Conservation (phyloP, 2,329 filamentous ascomycete genomes). For the Fusarium metavorans region DNA sequence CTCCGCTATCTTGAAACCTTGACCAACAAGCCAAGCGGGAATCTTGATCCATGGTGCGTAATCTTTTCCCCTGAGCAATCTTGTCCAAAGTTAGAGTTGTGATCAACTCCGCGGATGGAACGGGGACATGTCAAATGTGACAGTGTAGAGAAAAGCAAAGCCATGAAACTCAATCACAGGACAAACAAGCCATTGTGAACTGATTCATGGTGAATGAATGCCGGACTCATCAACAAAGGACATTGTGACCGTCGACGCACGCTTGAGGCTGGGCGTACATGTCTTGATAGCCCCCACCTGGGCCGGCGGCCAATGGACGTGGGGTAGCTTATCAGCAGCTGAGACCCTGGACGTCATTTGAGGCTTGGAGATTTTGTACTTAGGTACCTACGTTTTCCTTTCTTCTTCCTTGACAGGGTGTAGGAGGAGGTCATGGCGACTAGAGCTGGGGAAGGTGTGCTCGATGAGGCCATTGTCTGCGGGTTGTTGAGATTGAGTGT, state of each 20-base stretch:
- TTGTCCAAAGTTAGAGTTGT: not conserved
- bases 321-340: constrained; percentile 44
- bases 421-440: not conserved
- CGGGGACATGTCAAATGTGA: not conserved
- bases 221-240: not conserved
- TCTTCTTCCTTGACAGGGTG: constrained; percentile 14
- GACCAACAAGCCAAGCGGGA: not conserved
- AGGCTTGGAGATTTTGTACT: constrained; percentile 6
- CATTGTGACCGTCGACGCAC: constrained; percentile 7
- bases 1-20: not conserved
- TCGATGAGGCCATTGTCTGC: not conserved
- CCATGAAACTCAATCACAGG: not conserved
- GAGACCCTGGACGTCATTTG: constrained; percentile 19
- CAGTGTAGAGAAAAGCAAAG: not conserved
- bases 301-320: constrained; percentile 38
- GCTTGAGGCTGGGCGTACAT: constrained; percentile 25
- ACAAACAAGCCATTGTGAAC: not conserved
- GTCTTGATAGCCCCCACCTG: constrained; percentile 39
- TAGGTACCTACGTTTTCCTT: constrained; percentile 12
- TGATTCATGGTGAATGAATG: constrained; percentile 1
- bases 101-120: not conserved
- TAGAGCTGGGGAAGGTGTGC: not conserved
- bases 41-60: not conserved
- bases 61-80: not conserved
- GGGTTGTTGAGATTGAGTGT: not conserved